Base-by-base conservation (phyloP, 768 basidiomycete species). In the Pulveroboletus sp. region DNA sequence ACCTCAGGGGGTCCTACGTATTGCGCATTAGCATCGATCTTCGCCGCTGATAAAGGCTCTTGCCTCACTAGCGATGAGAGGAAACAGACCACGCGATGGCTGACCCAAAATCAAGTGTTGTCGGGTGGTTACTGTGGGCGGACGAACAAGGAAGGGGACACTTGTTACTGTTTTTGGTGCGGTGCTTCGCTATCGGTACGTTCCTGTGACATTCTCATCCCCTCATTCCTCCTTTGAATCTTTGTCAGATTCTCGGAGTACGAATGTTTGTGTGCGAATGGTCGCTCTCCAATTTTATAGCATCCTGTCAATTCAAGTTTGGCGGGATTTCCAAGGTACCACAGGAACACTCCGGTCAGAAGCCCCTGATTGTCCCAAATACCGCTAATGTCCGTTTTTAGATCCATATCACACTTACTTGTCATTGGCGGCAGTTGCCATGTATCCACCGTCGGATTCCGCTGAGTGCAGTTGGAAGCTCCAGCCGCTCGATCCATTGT, bases 91-190 rank as follows among this genome's bases (percentile, higher is more conserved):
- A 71, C 88, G 27, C 73, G 83, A 27, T 98, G 93, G 93, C 73
- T 94, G 1, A 53, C 83, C 14, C 78, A 82, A 39, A 88, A 86
- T 44, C 93, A 69, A 63, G 73, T 79, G 40, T 53, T 59, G 0
- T 73, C 74, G 0, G 92, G 92, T 0, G 95, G 95, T 0, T 96
- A 93, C 62, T 74, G 86, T 57, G 95, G 95, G 2, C 78, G 95
- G 21, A 92, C 92, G 2, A 84, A 82, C 50, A 99, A 99, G 70
- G 73, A 77, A 5, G 79, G 86, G 6, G 95, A 98, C 56, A 89
- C 93, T 3, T 99, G 95, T 65, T 99, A 99, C 68, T 90, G 89
- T 56, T 98, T 96, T 67, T 99, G 95, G 95, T 87, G 86, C 57
- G 86, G 89, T 4, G 93, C 84, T 8, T 76, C 89, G 0, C 68